phyloP scores from a whole-genome alignment of 1,139 yeast species.

The Chernovozyma sophiae-reginae region DNA sequence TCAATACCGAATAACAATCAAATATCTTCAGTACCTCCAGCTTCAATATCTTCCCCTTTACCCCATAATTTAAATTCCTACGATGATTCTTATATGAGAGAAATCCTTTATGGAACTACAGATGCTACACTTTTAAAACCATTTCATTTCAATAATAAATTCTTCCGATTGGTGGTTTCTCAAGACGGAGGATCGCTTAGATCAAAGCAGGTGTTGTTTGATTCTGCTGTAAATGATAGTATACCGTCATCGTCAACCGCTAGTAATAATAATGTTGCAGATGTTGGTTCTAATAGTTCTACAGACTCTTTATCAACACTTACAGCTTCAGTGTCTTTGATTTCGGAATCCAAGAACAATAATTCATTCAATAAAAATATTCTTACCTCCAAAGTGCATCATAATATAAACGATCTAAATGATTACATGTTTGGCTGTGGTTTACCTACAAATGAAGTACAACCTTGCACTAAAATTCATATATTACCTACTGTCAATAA shows the following conservation, averaged over 20 bases:
- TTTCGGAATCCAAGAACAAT: background rate
- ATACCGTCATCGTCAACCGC: background rate
- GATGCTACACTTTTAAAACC: conserved; percentile 27
- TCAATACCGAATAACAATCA: background rate
- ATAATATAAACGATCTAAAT: conserved; percentile 41
- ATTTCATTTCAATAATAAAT: conserved; percentile 27
- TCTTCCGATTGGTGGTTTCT: conserved; percentile 42
- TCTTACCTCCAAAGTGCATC: conserved; percentile 27
- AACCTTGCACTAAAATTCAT: conserved; percentile 45
- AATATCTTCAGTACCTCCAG: background rate
- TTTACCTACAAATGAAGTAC: conserved; percentile 46
- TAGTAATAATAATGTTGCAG: background rate
- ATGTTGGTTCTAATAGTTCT: background rate
- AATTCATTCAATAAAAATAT: conserved; percentile 10
- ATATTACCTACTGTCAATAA: conserved; percentile 39
- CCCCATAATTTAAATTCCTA: conserved; percentile 18
- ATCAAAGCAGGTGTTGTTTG: conserved; percentile 46
- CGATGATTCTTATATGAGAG: conserved; percentile 42
- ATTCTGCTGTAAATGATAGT: conserved; percentile 20
- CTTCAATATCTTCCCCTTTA: background rate
- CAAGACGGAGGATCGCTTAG: conserved; percentile 53
- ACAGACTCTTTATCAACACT: background rate
- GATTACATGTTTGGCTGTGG: conserved; percentile 59
- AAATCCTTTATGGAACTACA: conserved; percentile 40
- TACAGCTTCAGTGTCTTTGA: background rate